Conservation (phyloP, 1,284 basidiomycete genomes). For the Phellinidium pouzarii region DNA sequence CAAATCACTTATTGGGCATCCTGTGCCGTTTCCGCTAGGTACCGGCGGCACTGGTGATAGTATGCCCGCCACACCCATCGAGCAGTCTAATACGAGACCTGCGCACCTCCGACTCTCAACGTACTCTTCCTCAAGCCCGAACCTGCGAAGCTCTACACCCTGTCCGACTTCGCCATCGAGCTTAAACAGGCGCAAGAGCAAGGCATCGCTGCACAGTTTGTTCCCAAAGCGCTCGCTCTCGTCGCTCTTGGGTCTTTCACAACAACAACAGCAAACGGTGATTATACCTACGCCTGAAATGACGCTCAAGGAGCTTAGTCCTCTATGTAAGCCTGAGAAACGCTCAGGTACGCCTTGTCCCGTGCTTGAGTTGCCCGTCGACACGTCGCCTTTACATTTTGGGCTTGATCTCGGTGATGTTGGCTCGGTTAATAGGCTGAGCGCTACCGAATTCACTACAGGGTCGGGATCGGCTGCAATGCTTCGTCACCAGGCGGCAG, state of each 20-base stretch:
- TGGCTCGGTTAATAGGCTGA: background rate
- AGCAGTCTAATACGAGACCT: background rate
- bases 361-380: conserved; percentile 14
- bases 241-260: conserved; percentile 14
- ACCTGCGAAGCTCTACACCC: background rate
- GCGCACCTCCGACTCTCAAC: conserved; percentile 4
- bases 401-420: conserved; percentile 4
- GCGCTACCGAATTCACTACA: background rate
- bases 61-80: conserved; percentile 15
- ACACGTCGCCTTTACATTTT: conserved; percentile 6
- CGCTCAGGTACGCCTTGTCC: conserved; percentile 9
- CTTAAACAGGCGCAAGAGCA: conserved; percentile 14
- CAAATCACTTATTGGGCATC: conserved; percentile 13
- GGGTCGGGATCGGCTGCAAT: background rate
- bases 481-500: conserved; percentile 1
- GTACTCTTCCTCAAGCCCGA: conserved; percentile 16
- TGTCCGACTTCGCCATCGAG: background rate
- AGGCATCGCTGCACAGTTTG: conserved; percentile 15
- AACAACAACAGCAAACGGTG: background rate
- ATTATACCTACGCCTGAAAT: background rate
- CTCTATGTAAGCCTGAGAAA: background rate
- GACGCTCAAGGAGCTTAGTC: background rate
- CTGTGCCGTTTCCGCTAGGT: conserved; percentile 13
- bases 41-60: no score
- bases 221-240: conserved; percentile 16